Base-by-base conservation (phyloP, 768 basidiomycete genomes). In the Agaricus sinodeliciosus region DNA sequence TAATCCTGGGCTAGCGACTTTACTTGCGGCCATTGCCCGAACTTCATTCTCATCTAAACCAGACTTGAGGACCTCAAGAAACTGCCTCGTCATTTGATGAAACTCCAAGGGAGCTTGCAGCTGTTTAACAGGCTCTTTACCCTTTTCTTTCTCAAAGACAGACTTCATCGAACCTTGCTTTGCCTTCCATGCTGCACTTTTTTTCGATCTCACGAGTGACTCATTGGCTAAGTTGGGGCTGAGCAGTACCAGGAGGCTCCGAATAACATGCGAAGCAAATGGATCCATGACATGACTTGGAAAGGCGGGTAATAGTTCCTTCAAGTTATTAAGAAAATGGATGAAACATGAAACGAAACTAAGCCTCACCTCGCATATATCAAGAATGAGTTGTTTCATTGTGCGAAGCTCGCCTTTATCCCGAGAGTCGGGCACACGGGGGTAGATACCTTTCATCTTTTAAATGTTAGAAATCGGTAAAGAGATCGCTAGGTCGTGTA, bases 261-360 rank as follows among this genome's bases (percentile, higher is more conserved):
- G 85, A 43, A 95, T 58, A 40, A 94, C 90, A 59, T 97, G 95
- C 0, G 95, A 94, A 34, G 87, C 93, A 61, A 93, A 95, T 28
- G 87, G 84, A 60, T 95, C 84, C 72, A 85, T 82, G 37, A 95
- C 69, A 41, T 94, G 78, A 7, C 74, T 70, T 0, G 81, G 66
- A 31, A 94, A 71, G 3, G 68, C 65, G 0, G 85, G 82, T 1
- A 82, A 60, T 31, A 97, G 62, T 76, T 94, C 92, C 86, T 93
- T 52, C 2, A 51, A 28, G 15, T 11, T 42, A 43, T 6, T 27
- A 48, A 34, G 43, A 37, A 51, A 27, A 49, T 9, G n/a, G 25
- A 40, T n/a, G 59, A 16, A 13, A 39, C 42, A 59, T n/a, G 12
- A 31, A 60, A 22, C 1, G 22, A 11, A 16, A 6, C n/a, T 11